Conservation (phyloP, 2,329 filamentous ascomycete genomes). For the Simplicillium sp. region DNA sequence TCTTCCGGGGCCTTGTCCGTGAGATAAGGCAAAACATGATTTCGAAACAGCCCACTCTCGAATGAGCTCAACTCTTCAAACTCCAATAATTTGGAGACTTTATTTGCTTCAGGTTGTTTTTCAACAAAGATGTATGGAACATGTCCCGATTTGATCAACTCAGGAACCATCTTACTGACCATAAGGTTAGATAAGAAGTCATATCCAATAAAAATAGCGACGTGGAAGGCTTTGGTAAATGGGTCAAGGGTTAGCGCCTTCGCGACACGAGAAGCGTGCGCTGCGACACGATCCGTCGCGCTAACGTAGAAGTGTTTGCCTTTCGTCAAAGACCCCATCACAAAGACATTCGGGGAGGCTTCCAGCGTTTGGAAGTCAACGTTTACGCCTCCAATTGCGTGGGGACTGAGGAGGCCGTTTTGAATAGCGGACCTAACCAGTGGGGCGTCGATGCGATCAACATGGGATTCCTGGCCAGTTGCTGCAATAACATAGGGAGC, state of each 20-base stretch:
- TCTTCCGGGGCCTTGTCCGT: not conserved
- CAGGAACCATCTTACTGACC: slow-evolving; percentile 4
- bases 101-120: not conserved
- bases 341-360: not conserved
- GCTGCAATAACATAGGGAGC: slow-evolving; percentile 3
- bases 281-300: slow-evolving; percentile 4
- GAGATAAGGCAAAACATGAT: slow-evolving; percentile 5
- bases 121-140: slow-evolving; percentile 3
- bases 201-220: slow-evolving; percentile 1
- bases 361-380: slow-evolving; percentile 4
- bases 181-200: slow-evolving; percentile 3
- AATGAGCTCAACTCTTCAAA: slow-evolving; percentile 3
- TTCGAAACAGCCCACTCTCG: slow-evolving; percentile 2
- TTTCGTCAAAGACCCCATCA: slow-evolving; percentile 4
- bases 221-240: not conserved
- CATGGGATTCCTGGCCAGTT: slow-evolving; percentile 2
- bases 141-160: slow-evolving; percentile 2
- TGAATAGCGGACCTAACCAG: slow-evolving; percentile 2
- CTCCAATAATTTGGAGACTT: not conserved
- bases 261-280: slow-evolving; percentile 4
- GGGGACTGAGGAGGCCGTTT: slow-evolving; percentile 1
- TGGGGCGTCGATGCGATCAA: slow-evolving; percentile 2
- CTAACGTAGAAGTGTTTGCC: slow-evolving; percentile 7
- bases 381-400: slow-evolving; percentile 2
- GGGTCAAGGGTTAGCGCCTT: slow-evolving; percentile 1